phyloP scores from a whole-genome alignment of 208 protist genomes.

The Borovskyia barvae region DNA sequence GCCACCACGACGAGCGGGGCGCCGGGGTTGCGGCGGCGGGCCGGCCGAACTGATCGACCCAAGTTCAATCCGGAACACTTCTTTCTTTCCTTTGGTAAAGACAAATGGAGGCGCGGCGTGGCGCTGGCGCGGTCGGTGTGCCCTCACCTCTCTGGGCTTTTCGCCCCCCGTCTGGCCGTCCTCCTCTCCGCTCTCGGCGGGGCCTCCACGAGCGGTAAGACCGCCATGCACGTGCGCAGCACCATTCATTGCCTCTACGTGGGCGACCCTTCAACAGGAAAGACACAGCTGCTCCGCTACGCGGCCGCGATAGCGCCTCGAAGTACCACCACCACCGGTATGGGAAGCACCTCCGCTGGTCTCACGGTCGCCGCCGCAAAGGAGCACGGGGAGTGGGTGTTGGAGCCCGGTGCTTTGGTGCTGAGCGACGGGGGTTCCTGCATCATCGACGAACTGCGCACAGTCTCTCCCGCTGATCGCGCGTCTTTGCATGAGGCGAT shows the following conservation, averaged over 20 bases:
- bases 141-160: conserved; percentile 80
- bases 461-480: conserved; percentile 93
- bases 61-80: conserved; percentile 81
- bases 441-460: conserved; percentile 97
- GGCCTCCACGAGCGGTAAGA: conserved; percentile 58
- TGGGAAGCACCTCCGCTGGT: conserved; percentile 90
- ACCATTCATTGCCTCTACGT: conserved; percentile 98
- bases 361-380: conserved; percentile 89
- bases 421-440: conserved; percentile 97
- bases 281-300: conserved; percentile 91
- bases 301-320: conserved; percentile 77
- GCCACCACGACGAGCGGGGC: conserved; percentile 20
- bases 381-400: conserved; percentile 90
- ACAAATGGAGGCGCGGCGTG: conserved; percentile 43
- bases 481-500: conserved; percentile 98
- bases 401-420: conserved; percentile 96
- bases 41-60: conserved; percentile 22
- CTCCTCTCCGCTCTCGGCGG: conserved; percentile 75
- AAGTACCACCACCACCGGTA: conserved; percentile 88
- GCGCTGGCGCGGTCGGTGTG: conserved; percentile 59
- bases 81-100: conserved; percentile 56
- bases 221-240: conserved; percentile 62
- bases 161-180: conserved; percentile 74
- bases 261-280: conserved; percentile 98
- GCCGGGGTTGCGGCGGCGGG: conserved; percentile 19